phyloP scores from a whole-genome alignment of 371 early-diverging fungal genomes.

The Encephalitozoon hellem region DNA sequence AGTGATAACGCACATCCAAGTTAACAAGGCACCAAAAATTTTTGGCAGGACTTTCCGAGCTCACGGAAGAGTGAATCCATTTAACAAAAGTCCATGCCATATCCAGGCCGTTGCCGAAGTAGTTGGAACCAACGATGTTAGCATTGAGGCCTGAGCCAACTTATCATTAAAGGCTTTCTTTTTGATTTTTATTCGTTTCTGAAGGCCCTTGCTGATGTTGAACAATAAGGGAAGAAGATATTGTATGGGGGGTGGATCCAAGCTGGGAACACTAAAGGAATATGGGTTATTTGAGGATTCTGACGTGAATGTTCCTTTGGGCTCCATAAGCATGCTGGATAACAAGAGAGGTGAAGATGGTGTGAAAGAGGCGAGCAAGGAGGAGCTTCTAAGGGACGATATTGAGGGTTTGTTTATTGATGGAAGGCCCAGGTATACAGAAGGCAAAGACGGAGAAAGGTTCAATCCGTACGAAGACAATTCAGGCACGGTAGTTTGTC shows the following conservation, averaged over 20 bases:
- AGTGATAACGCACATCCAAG: slow-evolving; percentile 82
- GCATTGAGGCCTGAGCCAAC: background rate
- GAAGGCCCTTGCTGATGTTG: background rate
- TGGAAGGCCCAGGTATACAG: background rate
- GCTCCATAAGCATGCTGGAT: background rate
- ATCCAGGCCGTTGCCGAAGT: slow-evolving; percentile 67
- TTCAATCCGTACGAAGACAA: slow-evolving; percentile 65
- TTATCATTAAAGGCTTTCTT: slow-evolving; percentile 1
- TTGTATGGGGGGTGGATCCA: background rate
- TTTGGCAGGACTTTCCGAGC: slow-evolving; percentile 94
- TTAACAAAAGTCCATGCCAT: slow-evolving; percentile 90
- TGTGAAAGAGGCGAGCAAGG: too few species aligned
- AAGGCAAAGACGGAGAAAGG: background rate
- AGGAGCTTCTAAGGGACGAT: background rate
- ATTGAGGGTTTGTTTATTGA: background rate
- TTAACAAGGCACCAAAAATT: slow-evolving; percentile 93
- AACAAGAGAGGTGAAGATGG: background rate
- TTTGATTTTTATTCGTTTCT: background rate
- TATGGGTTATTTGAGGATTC: background rate
- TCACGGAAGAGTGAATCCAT: slow-evolving; percentile 90
- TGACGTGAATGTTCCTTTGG: background rate
- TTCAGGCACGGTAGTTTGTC: slow-evolving; percentile 75
- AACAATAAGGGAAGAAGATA: background rate
- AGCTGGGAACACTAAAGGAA: background rate
- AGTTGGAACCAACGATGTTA: slow-evolving; percentile 28